phyloP scores from a whole-genome alignment of 176 grass and related monocot species.

The Carex littledalei region DNA sequence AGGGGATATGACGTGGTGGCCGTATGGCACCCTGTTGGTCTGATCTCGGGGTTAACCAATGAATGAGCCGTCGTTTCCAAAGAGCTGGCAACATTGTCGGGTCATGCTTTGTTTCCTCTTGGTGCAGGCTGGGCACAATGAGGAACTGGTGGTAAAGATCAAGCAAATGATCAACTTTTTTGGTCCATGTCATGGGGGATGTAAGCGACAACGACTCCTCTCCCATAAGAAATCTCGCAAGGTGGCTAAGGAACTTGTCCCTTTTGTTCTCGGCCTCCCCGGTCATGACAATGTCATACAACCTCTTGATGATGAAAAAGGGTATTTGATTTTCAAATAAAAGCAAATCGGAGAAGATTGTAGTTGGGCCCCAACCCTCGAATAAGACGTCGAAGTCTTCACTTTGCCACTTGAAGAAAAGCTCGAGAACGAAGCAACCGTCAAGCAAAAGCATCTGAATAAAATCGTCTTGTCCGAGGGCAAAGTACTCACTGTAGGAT shows the following conservation, averaged over 20 bases:
- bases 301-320: not conserved
- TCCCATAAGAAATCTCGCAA: slow-evolving; percentile 14
- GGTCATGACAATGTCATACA: slow-evolving; percentile 1
- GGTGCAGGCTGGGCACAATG: not conserved
- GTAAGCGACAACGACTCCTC: slow-evolving; percentile 12
- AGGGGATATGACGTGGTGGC: slow-evolving; percentile 9
- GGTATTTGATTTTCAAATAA: slow-evolving; percentile 21
- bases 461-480: slow-evolving; percentile 13
- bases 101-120: not conserved
- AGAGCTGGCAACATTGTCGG: not conserved
- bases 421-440: slow-evolving; percentile 25
- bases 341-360: slow-evolving; percentile 17
- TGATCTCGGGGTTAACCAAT: slow-evolving; percentile 1
- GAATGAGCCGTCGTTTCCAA: slow-evolving; percentile 17
- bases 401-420: slow-evolving; percentile 21
- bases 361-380: slow-evolving; percentile 21
- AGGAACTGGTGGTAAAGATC: slow-evolving; percentile 6
- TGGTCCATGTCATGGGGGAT: not conserved
- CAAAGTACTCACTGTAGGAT: slow-evolving; percentile 15
- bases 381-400: slow-evolving; percentile 11
- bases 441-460: slow-evolving; percentile 24
- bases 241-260: not conserved
- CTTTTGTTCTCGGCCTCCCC: slow-evolving; percentile 6
- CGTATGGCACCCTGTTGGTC: not conserved
- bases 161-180: slow-evolving; percentile 21